These are phyloP conservation scores for Trichophyton mentagrophytes DNA, from an alignment of 2,329 filamentous ascomycete genomes.

Conservation along the genomic window DNA sequence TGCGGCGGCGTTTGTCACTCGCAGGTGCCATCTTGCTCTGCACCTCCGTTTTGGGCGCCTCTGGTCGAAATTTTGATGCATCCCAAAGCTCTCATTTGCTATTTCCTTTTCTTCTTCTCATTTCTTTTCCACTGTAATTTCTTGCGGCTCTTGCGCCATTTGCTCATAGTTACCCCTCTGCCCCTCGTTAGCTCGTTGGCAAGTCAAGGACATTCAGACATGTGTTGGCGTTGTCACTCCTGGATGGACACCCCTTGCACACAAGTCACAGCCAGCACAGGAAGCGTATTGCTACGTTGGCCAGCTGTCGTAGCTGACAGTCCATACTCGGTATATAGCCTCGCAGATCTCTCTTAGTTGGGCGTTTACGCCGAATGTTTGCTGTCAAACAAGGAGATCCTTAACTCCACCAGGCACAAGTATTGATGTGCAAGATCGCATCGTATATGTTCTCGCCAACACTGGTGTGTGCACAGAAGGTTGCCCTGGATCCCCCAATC, in stretches of 20 bases:
- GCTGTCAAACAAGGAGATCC: constrained; percentile 88
- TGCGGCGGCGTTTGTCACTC: not conserved
- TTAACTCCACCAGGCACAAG: constrained; percentile 68
- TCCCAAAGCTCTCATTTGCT: not conserved
- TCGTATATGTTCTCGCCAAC: constrained; percentile 57
- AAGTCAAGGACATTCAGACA: no score
- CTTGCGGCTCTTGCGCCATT: constrained; percentile 27
- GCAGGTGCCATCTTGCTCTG: not conserved
- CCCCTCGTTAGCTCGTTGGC: no score
- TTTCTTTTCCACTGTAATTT: not conserved
- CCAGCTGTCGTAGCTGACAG: constrained; percentile 61
- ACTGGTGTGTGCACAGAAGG: constrained; percentile 86
- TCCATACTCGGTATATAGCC: not conserved
- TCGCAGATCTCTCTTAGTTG: constrained; percentile 58
- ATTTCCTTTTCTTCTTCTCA: not conserved
- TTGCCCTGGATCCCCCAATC: constrained; percentile 48
- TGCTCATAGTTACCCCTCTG: constrained; percentile 42
- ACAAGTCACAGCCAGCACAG: not conserved
- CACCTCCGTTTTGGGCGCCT: not conserved
- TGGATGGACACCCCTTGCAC: not conserved
- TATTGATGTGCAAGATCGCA: constrained; percentile 72
- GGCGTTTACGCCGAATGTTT: constrained; percentile 59
- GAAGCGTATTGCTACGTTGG: constrained; percentile 1
- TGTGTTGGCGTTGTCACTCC: not conserved
- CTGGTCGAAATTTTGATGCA: not conserved